Conservation (phyloP, 2,329 filamentous ascomycete genomes). For the Sporothrix globosa region DNA sequence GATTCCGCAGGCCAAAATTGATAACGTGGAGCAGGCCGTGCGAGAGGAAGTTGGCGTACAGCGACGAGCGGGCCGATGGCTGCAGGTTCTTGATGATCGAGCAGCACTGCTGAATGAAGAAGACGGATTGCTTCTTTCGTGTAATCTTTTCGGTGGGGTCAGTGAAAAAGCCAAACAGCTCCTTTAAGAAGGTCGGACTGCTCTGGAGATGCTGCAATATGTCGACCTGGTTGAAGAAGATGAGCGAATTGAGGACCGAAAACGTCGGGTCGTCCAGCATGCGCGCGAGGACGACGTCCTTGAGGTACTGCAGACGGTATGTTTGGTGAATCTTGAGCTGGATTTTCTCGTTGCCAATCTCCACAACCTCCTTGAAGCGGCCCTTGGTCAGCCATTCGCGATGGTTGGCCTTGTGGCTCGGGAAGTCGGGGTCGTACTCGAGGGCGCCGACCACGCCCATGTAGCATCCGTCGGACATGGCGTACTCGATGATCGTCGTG, state of each 20-base stretch:
- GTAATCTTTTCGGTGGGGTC: constrained; percentile 65
- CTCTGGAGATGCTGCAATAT: constrained; percentile 93
- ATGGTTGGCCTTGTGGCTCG: constrained; percentile 95
- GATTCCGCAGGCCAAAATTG: constrained; percentile 84
- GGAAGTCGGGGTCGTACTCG: constrained; percentile 98
- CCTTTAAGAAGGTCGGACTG: constrained; percentile 75
- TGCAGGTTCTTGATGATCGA: constrained; percentile 93
- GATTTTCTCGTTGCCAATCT: constrained; percentile 80
- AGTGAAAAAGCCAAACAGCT: constrained; percentile 80
- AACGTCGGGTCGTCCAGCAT: constrained; percentile 98
- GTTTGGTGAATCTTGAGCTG: constrained; percentile 93
- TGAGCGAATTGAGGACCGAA: constrained; percentile 93
- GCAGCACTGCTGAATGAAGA: constrained; percentile 96
- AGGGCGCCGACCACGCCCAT: constrained; percentile 91
- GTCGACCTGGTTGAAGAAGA: constrained; percentile 99
- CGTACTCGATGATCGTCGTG: constrained; percentile 88
- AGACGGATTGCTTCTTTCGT: constrained; percentile 88
- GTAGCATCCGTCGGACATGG: constrained; percentile 86
- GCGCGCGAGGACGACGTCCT: constrained; percentile 94
- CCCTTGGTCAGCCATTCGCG: constrained; percentile 88
- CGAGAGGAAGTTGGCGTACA: constrained; percentile 88
- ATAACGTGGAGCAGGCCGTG: constrained; percentile 89
- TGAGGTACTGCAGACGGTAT: constrained; percentile 93
- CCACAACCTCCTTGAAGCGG: constrained; percentile 94
- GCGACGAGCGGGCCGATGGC: constrained; percentile 72